Evolutionary conservation across 2,329 filamentous ascomycete species (phyloP).

Genomic region (Hypocreales sp.): DNA sequence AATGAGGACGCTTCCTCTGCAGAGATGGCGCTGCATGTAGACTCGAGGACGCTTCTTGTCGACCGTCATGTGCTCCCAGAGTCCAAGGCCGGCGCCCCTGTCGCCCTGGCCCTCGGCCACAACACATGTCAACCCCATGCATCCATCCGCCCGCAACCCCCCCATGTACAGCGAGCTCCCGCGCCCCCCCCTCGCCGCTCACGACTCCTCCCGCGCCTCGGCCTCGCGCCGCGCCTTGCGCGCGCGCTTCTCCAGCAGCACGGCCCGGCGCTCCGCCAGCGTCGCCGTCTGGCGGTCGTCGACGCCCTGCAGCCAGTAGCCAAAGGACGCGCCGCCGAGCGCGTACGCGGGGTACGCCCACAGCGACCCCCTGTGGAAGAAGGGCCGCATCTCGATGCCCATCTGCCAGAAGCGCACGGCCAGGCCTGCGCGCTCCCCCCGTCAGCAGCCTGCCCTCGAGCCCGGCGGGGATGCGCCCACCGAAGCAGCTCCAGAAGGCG

Average conservation of each 20-base stretch:
- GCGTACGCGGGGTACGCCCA: constrained; percentile 90
- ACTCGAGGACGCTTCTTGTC: too few species aligned
- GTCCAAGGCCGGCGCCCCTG: too few species aligned
- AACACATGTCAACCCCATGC: neutral
- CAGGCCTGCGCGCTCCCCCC: too few species aligned
- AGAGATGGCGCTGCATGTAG: too few species aligned
- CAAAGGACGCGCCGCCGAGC: constrained; percentile 74
- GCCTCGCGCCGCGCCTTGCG: constrained; percentile 34
- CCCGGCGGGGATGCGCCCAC: constrained; percentile 40
- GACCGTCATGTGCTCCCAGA: too few species aligned
- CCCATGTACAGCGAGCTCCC: constrained; percentile 2
- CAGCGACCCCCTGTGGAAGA: constrained; percentile 70
- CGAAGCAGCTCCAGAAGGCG: constrained; percentile 82
- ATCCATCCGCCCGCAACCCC: constrained; percentile 1
- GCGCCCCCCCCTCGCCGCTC: neutral
- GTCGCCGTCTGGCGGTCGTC: constrained; percentile 68
- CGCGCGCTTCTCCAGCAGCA: constrained; percentile 78
- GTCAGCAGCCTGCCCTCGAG: too few species aligned
- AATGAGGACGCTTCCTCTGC: neutral
- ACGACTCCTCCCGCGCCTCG: neutral
- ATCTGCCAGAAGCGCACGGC: constrained; percentile 92
- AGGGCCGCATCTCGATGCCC: constrained; percentile 93
- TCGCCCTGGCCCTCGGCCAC: too few species aligned
- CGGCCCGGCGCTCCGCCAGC: constrained; percentile 62
- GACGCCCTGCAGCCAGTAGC: constrained; percentile 91